Conservation (phyloP, 169 alveolate species). For the Plasmodium chabaudi region DNA sequence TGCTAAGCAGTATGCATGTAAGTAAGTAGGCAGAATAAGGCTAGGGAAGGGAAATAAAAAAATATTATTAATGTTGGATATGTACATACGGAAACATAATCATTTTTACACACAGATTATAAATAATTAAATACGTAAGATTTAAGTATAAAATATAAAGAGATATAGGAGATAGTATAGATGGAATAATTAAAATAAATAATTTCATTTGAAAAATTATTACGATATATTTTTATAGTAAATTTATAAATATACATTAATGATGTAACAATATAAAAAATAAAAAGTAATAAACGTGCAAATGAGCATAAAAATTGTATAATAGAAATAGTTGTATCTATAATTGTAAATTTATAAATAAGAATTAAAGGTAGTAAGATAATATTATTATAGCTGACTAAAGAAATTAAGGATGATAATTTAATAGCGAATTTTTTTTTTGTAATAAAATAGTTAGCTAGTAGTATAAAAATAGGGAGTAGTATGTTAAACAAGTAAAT, state of each 20-base stretch:
- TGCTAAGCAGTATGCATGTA: too few relatives aligned
- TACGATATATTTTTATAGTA: constrained; percentile 25
- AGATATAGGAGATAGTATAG: constrained; percentile 34
- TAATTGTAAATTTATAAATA: constrained; percentile 35
- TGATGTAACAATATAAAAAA: constrained; percentile 40
- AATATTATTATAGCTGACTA: constrained; percentile 61
- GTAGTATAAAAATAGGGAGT: constrained; percentile 18
- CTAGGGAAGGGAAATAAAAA: too few relatives aligned
- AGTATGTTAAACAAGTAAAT: constrained; percentile 16
- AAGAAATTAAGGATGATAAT: constrained; percentile 47
- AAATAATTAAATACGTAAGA: constrained; percentile 41
- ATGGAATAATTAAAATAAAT: constrained; percentile 23
- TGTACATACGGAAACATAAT: background rate
- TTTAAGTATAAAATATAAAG: constrained; percentile 25
- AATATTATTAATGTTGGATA: background rate
- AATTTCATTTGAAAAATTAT: constrained; percentile 35
- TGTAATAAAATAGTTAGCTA: constrained; percentile 17
- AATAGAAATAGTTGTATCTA: constrained; percentile 15
- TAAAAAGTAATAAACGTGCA: constrained; percentile 29
- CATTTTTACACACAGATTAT: background rate
- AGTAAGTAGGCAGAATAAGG: too few relatives aligned
- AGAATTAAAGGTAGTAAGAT: constrained; percentile 45
- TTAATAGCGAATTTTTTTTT: constrained; percentile 29
- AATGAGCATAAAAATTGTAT: background rate
- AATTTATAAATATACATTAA: constrained; percentile 56